Conservation (phyloP, 208 protist genomes). For the Trichomonas tenax region DNA sequence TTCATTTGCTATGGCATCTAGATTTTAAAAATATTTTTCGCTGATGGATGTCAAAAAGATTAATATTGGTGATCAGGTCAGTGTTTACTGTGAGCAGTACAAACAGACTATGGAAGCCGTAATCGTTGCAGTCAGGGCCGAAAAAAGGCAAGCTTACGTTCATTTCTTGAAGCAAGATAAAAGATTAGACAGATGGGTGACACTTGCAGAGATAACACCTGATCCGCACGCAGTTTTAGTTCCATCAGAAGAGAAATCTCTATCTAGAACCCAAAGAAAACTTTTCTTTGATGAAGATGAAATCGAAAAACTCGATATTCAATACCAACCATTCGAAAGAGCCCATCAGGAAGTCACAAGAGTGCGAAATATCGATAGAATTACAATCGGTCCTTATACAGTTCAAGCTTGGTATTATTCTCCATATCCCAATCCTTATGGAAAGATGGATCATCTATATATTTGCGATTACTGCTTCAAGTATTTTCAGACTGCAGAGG, state of each 20-base stretch:
- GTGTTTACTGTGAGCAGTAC: background rate
- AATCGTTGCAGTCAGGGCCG: background rate
- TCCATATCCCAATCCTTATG: slow-evolving; percentile 64
- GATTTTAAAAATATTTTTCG: too few relatives aligned
- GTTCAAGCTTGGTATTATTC: slow-evolving; percentile 91
- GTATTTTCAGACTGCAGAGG: slow-evolving; percentile 66
- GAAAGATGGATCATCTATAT: slow-evolving; percentile 42
- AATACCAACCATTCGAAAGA: slow-evolving; percentile 4
- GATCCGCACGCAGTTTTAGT: background rate
- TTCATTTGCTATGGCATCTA: too few relatives aligned
- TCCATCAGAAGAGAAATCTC: background rate
- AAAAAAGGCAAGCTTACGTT: background rate
- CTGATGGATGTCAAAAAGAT: background rate
- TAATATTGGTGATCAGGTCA: background rate
- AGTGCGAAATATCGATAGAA: slow-evolving; percentile 80
- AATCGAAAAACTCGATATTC: background rate
- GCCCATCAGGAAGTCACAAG: slow-evolving; percentile 69
- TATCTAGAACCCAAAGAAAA: background rate
- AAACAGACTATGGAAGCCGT: background rate
- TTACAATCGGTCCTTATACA: slow-evolving; percentile 77
- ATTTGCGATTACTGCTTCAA: slow-evolving; percentile 91
- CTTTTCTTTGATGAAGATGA: background rate
- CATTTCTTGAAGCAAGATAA: slow-evolving; percentile 14
- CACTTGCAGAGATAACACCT: background rate
- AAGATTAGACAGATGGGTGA: background rate